These are phyloP conservation scores for Thyridium curvatum DNA, from an alignment of 2,329 filamentous ascomycete genomes.

Conservation along the genomic window DNA sequence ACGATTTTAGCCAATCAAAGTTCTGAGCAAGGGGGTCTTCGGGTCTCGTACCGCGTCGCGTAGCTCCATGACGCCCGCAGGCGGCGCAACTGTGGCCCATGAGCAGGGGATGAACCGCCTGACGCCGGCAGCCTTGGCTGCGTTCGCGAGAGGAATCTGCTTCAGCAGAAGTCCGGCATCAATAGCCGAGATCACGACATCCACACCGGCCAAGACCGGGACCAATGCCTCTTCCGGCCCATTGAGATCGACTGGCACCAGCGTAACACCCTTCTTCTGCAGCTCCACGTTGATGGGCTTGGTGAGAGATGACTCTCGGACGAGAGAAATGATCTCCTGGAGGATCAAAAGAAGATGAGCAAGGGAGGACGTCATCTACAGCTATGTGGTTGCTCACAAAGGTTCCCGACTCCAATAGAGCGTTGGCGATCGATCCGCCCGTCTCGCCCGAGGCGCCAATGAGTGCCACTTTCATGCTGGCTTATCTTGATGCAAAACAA, in stretches of 20 bases:
- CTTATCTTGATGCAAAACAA: no score
- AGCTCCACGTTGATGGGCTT: slow-evolving; percentile 1
- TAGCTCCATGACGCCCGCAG: slow-evolving; percentile 7
- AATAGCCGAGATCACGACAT: slow-evolving; percentile 18
- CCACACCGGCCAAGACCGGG: slow-evolving; percentile 15
- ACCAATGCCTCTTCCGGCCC: slow-evolving; percentile 10
- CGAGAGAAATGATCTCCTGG: slow-evolving; percentile 5
- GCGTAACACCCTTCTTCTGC: slow-evolving; percentile 1
- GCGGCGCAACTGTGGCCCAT: slow-evolving; percentile 7
- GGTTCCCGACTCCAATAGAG: slow-evolving; percentile 1
- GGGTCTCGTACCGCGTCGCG: slow-evolving; percentile 4
- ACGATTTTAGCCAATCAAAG: no score
- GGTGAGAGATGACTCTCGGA: neutral
- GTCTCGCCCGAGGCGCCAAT: slow-evolving; percentile 36
- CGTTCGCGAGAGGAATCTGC: slow-evolving; percentile 17
- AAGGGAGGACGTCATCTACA: neutral
- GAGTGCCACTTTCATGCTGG: slow-evolving; percentile 25
- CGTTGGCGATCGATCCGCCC: slow-evolving; percentile 29
- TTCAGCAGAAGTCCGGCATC: slow-evolving; percentile 12
- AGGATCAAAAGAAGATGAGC: neutral
- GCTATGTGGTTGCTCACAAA: slow-evolving; percentile 1
- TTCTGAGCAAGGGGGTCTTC: no score
- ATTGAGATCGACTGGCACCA: slow-evolving; percentile 1
- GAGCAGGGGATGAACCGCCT: slow-evolving; percentile 17
- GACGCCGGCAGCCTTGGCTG: slow-evolving; percentile 20